Evolutionary conservation across 2,329 filamentous ascomycete genomes (phyloP).

Genomic region (Stagonosporopsis vannaccii): DNA sequence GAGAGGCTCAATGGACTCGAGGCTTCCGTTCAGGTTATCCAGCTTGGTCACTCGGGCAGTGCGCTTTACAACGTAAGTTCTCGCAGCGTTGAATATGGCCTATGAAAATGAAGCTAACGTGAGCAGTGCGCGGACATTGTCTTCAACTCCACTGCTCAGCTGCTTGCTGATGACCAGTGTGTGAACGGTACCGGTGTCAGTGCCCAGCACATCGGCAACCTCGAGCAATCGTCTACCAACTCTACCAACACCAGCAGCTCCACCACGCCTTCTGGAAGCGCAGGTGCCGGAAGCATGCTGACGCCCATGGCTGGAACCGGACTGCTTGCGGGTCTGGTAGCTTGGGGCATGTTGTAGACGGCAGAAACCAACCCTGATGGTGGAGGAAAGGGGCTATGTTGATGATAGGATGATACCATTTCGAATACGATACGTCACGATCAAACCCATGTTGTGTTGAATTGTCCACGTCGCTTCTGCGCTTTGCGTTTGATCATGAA

Average conservation of each 20-base stretch:
- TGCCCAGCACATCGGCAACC: constrained; percentile 40
- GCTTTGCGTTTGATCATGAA: too few species aligned
- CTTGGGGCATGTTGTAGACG: constrained; percentile 27
- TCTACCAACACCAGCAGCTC: constrained; percentile 7
- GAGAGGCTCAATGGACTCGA: constrained; percentile 48
- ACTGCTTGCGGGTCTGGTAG: constrained; percentile 29
- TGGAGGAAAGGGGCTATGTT: neutral
- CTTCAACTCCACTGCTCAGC: constrained; percentile 49
- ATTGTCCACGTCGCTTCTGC: too few species aligned
- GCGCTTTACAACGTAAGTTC: constrained; percentile 54
- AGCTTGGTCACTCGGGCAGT: constrained; percentile 50
- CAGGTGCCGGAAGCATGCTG: constrained; percentile 24
- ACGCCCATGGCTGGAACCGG: constrained; percentile 27
- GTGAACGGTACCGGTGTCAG: constrained; percentile 51
- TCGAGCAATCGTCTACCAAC: neutral
- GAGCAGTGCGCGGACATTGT: constrained; percentile 54
- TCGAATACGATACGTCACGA: too few species aligned
- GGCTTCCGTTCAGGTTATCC: constrained; percentile 56
- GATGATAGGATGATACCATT: neutral
- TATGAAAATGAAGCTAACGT: constrained; percentile 8
- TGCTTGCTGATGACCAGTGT: constrained; percentile 49
- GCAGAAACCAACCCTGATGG: neutral
- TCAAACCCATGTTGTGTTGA: too few species aligned
- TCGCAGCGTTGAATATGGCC: neutral
- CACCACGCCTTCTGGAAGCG: constrained; percentile 9